phyloP scores from a whole-genome alignment of 2,329 filamentous ascomycete genomes.

The Macroventuria anomochaeta region DNA sequence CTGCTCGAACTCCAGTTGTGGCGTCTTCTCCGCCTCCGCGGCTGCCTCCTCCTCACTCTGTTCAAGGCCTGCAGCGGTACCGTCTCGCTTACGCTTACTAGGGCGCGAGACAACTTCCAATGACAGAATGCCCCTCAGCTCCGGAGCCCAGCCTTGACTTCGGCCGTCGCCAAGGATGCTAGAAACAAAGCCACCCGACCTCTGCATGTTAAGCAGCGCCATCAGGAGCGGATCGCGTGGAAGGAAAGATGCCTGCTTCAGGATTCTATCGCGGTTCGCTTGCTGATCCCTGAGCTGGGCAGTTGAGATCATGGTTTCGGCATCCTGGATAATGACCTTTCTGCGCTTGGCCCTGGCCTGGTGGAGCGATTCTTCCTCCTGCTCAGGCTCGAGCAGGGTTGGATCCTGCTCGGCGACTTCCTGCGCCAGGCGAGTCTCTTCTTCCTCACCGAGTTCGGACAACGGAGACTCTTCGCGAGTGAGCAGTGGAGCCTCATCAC shows the following conservation, averaged over 20 bases:
- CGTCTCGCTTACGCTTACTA: conserved; percentile 92
- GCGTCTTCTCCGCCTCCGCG: conserved; percentile 63
- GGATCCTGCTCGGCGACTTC: conserved; percentile 55
- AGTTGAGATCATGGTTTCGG: conserved; percentile 77
- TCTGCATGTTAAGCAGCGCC: conserved; percentile 89
- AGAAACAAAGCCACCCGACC: conserved; percentile 86
- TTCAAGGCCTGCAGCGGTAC: conserved; percentile 80
- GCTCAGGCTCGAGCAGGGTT: conserved; percentile 48
- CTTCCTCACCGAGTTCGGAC: conserved; percentile 59
- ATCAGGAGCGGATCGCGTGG: conserved; percentile 86
- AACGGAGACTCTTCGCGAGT: conserved; percentile 60
- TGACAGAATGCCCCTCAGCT: conserved; percentile 90
- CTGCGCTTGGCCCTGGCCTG: conserved; percentile 78
- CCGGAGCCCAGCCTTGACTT: conserved; percentile 83
- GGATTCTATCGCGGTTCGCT: conserved; percentile 81
- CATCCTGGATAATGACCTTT: conserved; percentile 82
- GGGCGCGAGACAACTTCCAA: conserved; percentile 78
- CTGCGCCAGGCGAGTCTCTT: conserved; percentile 69
- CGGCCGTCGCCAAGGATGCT: conserved; percentile 83
- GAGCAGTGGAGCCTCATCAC: conserved; percentile 10
- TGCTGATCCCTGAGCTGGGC: conserved; percentile 86
- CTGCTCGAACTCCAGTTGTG: conserved; percentile 66
- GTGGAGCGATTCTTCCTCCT: conserved; percentile 62
- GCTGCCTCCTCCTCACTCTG: conserved; percentile 67
- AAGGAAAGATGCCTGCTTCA: conserved; percentile 81